Conservation (phyloP, 23 red algal species). For the Agarophyton chilense region DNA sequence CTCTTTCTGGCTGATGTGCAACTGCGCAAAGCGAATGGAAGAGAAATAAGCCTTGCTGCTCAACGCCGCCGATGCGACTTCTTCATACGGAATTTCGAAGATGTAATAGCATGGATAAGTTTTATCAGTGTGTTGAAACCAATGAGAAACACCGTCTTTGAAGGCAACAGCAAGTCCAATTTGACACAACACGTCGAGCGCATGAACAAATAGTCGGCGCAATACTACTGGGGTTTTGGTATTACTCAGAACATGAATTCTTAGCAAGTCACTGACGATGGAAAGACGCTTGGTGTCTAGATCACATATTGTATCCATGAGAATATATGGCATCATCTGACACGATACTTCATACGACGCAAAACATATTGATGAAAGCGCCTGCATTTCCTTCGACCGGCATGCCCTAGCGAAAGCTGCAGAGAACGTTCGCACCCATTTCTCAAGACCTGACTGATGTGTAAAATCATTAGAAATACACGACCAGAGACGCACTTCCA, state of each 20-base stretch:
- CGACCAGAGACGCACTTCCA: constrained; percentile 33
- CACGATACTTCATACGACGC: constrained; percentile 25
- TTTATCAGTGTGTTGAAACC: constrained; percentile 7
- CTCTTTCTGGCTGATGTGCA: constrained; percentile 42
- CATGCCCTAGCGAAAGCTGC: constrained; percentile 31
- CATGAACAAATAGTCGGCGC: constrained; percentile 36
- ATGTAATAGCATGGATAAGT: constrained; percentile 22
- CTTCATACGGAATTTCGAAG: constrained; percentile 44
- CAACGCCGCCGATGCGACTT: constrained; percentile 20
- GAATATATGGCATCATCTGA: constrained; percentile 42
- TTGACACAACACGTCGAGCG: constrained; percentile 64
- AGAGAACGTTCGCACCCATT: constrained; percentile 56
- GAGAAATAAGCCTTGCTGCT: constrained; percentile 47
- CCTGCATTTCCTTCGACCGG: constrained; percentile 22
- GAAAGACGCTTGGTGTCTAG: constrained; percentile 24
- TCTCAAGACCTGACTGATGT: background rate
- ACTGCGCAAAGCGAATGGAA: constrained; percentile 45
- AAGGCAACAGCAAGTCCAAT: constrained; percentile 33
- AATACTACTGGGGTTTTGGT: constrained; percentile 2
- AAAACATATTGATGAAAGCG: constrained; percentile 33
- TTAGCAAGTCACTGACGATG: constrained; percentile 24
- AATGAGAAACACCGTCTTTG: constrained; percentile 22
- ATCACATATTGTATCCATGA: constrained; percentile 47
- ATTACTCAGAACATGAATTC: constrained; percentile 23
- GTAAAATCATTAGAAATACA: background rate